Evolutionary conservation across 495 filamentous ascomycete species (phyloP).

Genomic region (Darksidea phi): DNA sequence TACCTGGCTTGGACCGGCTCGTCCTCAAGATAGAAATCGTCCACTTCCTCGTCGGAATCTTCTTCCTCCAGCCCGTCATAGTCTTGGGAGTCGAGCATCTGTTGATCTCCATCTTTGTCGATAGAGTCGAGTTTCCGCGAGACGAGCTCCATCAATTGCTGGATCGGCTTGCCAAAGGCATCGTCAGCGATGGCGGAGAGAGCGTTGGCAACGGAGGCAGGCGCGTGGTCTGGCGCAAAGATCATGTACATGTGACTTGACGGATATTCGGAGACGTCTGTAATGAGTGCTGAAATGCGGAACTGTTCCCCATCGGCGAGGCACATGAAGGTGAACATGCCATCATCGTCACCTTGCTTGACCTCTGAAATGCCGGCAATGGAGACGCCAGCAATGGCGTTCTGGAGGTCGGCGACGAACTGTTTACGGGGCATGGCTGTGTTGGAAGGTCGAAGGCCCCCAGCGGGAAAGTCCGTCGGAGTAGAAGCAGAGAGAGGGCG

Average conservation of each 20-base stretch:
- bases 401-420: slow-evolving; percentile 54
- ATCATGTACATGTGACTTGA: slow-evolving; percentile 58
- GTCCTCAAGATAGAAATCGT: slow-evolving; percentile 34
- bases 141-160: slow-evolving; percentile 43
- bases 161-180: slow-evolving; percentile 38
- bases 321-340: slow-evolving; percentile 57
- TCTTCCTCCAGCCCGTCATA: slow-evolving; percentile 37
- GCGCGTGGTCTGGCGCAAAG: slow-evolving; percentile 56
- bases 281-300: slow-evolving; percentile 54
- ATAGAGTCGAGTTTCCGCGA: slow-evolving; percentile 36
- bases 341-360: slow-evolving; percentile 59
- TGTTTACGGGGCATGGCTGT: slow-evolving; percentile 55
- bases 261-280: slow-evolving; percentile 68
- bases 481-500: too few relatives aligned
- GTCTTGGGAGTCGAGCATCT: slow-evolving; percentile 42
- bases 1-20: slow-evolving; percentile 5
- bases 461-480: neutral
- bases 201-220: slow-evolving; percentile 47
- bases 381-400: slow-evolving; percentile 39
- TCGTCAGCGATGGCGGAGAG: slow-evolving; percentile 46
- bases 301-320: slow-evolving; percentile 38
- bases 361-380: slow-evolving; percentile 50
- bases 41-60: slow-evolving; percentile 39
- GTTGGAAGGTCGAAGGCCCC: too few relatives aligned
- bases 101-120: slow-evolving; percentile 40